Base-by-base conservation (phyloP, 2,329 filamentous ascomycete species). In the Zopfia rhizophila region DNA sequence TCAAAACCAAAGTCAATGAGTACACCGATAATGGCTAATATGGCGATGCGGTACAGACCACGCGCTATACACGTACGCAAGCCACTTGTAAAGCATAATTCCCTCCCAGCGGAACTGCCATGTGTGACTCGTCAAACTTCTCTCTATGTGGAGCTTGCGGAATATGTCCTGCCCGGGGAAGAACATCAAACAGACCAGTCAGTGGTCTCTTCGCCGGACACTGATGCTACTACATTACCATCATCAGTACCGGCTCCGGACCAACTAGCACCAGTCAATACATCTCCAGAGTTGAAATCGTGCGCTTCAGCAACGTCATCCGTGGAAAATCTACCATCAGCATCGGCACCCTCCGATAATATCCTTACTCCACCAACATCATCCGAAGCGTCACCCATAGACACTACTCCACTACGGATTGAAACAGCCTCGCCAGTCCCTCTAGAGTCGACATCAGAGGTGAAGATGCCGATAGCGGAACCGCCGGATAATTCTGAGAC, bases 111-210 rank as follows among this genome's bases (percentile, higher is more conserved):
- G 3, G 38, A 53, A 29, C 50, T 66, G 2, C 63, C 60, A 2
- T 42, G 32, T 29, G 24, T 62, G 1, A 48, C 52, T 4, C 55
- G 47, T 14, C 55, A 62, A 12, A 39, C 57, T 1, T 65, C 61
- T 3, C 54, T 68, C 11, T 51, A 58, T 17, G 53, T 57, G 13
- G 63, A 65, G 17, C 38, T 68, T n/a, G 53, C 52, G 2, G 39
- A 48, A 2, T 64, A 50, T 38, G 53, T 68, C 4, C 24, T 58
- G 18, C 53, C 55, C 3, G 49, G 38, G 11, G 19, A 27, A 3
- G 45, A 39, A 8, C 52, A 48, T 10, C 53, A 55, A 3, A 47
- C 35, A 17, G 10, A 45, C 25, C 19, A 11, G 16, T 40, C 40
- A 48, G 13, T n/a, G n/a, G n/a, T n/a, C n/a, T n/a, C n/a, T n/a